phyloP scores from a whole-genome alignment of 2,329 filamentous ascomycete species.

The Fusarium oxysporum region DNA sequence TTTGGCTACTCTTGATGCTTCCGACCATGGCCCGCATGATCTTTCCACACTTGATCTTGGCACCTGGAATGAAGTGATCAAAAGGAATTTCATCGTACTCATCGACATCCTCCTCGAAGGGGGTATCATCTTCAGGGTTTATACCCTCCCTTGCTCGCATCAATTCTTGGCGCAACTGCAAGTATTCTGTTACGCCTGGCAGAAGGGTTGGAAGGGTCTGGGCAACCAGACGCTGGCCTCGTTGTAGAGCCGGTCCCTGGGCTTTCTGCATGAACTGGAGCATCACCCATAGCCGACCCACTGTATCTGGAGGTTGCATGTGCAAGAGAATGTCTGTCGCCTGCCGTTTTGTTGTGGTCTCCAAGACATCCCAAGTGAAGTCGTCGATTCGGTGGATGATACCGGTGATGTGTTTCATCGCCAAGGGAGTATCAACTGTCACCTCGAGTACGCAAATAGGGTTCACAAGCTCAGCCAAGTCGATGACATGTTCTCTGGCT shows the following conservation, averaged over 20 bases:
- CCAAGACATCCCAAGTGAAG: neutral
- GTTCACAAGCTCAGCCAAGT: neutral
- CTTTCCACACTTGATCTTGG: neutral
- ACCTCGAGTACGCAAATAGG: neutral
- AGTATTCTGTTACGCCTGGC: neutral
- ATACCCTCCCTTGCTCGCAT: neutral
- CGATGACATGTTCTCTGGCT: neutral
- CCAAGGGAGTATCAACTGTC: neutral
- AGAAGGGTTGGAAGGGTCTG: neutral
- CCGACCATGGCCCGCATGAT: neutral
- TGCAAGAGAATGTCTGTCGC: neutral
- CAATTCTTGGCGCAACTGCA: neutral
- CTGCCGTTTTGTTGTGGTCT: neutral
- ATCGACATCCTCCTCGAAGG: neutral
- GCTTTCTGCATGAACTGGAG: neutral
- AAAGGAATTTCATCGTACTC: neutral
- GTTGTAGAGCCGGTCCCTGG: neutral
- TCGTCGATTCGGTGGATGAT: neutral
- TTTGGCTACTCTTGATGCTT: neutral
- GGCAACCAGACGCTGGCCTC: neutral
- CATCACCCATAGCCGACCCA: neutral
- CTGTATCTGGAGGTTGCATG: neutral
- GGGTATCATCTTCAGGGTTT: neutral
- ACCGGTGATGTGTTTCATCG: neutral
- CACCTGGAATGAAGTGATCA: neutral